Percentiles rank a stretch among this genome's conserved stretches.
Evolutionary conservation across 2,329 filamentous ascomycete genomes (phyloP).

Genomic region (Cercospora janseana): DNA sequence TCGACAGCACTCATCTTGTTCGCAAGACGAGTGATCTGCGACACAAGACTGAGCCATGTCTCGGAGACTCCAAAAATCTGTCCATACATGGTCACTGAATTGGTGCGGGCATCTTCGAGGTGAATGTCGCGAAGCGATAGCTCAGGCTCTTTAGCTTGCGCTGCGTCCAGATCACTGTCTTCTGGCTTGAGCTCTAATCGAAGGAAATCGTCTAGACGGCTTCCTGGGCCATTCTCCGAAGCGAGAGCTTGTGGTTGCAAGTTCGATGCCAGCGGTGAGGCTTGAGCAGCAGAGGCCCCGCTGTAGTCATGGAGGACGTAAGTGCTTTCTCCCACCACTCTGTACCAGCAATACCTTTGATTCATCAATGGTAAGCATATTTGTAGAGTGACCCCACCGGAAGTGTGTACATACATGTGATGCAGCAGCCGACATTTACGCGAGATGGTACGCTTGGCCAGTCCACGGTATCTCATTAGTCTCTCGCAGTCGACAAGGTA

Average conservation of each 20-base stretch:
- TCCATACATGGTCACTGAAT: conserved; percentile 40
- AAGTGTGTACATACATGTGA: conserved; percentile 30
- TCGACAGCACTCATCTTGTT: conserved; percentile 24
- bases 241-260: background rate
- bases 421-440: conserved; percentile 42
- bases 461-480: conserved; percentile 39
- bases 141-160: conserved; percentile 39
- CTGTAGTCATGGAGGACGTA: conserved; percentile 29
- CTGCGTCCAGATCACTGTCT: conserved; percentile 42
- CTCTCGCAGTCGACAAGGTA: conserved; percentile 43
- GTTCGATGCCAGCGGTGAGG: background rate
- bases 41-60: conserved; percentile 46
- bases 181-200: conserved; percentile 38
- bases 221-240: conserved; percentile 3
- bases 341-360: conserved; percentile 37
- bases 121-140: conserved; percentile 43
- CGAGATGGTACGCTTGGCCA: conserved; percentile 40
- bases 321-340: conserved; percentile 35
- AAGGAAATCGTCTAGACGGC: conserved; percentile 43
- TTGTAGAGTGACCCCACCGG: too few relatives aligned
- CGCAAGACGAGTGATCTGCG: conserved; percentile 46
- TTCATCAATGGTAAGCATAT: background rate
- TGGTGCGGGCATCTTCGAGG: conserved; percentile 39
- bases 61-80: conserved; percentile 47
- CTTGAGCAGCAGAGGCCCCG: background rate